A percentile compares a stretch with the other conserved stretches of the same genome.
These are phyloP conservation scores for Hygrocybe coccinea DNA, from an alignment of 768 basidiomycete species.

Conservation along the genomic window DNA sequence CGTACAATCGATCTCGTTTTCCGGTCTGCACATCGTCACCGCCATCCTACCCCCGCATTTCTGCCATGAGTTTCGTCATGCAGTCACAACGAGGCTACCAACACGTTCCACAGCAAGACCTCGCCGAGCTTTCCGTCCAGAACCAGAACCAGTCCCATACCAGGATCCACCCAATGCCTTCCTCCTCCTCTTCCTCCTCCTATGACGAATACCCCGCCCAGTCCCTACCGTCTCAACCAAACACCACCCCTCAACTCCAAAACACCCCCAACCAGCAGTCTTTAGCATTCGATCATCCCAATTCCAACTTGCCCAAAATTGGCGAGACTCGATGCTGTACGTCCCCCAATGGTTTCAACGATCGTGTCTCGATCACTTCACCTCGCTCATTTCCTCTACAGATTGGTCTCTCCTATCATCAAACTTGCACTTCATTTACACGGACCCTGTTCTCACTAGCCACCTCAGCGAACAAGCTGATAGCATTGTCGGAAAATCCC, in stretches of 20 bases:
- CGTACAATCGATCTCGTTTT: neutral
- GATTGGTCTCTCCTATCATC: constrained; percentile 81
- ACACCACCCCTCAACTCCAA: constrained; percentile 23
- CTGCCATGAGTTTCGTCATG: constrained; percentile 24
- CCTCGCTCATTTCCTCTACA: constrained; percentile 28
- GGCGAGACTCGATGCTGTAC: constrained; percentile 75
- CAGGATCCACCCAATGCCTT: constrained; percentile 8
- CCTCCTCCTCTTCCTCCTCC: constrained; percentile 14
- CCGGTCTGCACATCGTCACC: neutral
- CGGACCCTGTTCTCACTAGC: constrained; percentile 70
- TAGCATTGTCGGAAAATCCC: constrained; percentile 62
- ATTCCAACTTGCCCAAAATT: constrained; percentile 46
- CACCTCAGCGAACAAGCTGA: constrained; percentile 72
- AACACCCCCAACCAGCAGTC: constrained; percentile 11
- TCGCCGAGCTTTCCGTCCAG: neutral
- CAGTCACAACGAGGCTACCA: constrained; percentile 9
- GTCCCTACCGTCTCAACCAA: constrained; percentile 13
- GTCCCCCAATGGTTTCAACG: constrained; percentile 34
- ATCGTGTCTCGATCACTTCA: constrained; percentile 34
- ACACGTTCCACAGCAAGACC: neutral
- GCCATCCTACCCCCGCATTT: neutral
- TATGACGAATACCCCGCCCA: constrained; percentile 15
- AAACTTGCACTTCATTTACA: constrained; percentile 72
- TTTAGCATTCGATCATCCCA: constrained; percentile 34
- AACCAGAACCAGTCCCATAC: neutral